Evolutionary conservation across 169 alveolate species (phyloP).

Genomic region (Cryptosporidium baileyi): DNA sequence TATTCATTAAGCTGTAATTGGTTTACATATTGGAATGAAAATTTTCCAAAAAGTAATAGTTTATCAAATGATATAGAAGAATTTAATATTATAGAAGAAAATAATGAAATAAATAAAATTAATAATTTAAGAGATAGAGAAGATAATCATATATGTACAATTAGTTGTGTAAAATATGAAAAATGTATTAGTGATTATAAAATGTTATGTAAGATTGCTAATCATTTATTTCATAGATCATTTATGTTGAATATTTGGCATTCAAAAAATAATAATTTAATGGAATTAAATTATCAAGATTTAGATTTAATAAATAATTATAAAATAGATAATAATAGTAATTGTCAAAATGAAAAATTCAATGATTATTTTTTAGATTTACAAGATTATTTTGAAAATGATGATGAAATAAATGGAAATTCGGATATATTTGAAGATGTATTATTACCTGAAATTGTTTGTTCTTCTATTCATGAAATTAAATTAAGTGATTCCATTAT

Average conservation of each 20-base stretch:
- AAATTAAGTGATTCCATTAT: background rate
- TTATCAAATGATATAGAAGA: conserved; percentile 5
- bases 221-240: conserved; percentile 32
- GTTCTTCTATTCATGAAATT: conserved; percentile 2
- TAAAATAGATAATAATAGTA: background rate
- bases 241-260: conserved; percentile 19
- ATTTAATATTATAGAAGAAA: background rate
- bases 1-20: conserved; percentile 30
- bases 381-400: background rate
- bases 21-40: conserved; percentile 61
- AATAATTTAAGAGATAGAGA: no score
- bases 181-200: conserved; percentile 55
- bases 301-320: background rate
- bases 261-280: conserved; percentile 7
- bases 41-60: background rate
- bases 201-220: conserved; percentile 51
- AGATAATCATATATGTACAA: conserved; percentile 18
- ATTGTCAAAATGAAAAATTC: background rate
- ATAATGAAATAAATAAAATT: background rate
- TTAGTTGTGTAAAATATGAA: conserved; percentile 30
- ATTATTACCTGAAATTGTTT: conserved; percentile 21
- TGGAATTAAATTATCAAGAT: background rate
- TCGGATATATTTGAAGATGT: background rate
- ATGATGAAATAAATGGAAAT: background rate
- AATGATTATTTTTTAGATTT: background rate